These are phyloP conservation scores for Glebionis coronaria DNA, from an alignment of 129 eudicot species.

Conservation along the genomic window DNA sequence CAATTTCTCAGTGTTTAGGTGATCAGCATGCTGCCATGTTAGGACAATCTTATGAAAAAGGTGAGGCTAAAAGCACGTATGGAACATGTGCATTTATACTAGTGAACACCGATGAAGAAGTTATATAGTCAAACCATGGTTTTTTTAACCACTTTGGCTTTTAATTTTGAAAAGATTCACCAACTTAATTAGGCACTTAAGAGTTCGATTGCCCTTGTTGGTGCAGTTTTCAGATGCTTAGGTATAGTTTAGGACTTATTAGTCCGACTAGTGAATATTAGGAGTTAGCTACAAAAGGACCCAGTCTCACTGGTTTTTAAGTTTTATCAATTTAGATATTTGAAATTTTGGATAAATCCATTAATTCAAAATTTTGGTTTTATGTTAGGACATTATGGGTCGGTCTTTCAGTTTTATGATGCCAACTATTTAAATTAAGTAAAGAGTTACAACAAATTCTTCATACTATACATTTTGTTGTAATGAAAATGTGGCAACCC, in stretches of 20 bases:
- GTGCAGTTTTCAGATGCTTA: conserved; percentile 97
- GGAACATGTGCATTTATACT: conserved; percentile 97
- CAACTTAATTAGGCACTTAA: conserved; percentile 81
- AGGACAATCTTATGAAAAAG: conserved; percentile 87
- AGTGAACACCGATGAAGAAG: conserved; percentile 76
- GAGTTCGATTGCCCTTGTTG: conserved; percentile 96
- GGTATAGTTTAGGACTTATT: conserved; percentile 87
- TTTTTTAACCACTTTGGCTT: conserved; percentile 78
- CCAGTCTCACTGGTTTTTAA: too few relatives aligned
- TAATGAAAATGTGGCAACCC: too few relatives aligned
- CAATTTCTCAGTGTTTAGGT: conserved; percentile 92
- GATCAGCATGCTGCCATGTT: conserved; percentile 99
- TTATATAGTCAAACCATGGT: conserved; percentile 77
- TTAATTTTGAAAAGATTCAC: conserved; percentile 80
- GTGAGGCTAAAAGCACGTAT: conserved; percentile 96
- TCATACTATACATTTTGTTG: too few relatives aligned
- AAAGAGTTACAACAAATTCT: too few relatives aligned
- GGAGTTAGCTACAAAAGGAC: conserved; percentile 72
- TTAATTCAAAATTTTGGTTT: conserved; percentile 95
- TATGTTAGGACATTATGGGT: too few relatives aligned
- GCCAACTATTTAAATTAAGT: too few relatives aligned
- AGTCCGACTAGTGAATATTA: conserved; percentile 76
- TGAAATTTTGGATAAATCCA: too few relatives aligned
- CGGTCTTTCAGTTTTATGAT: too few relatives aligned
- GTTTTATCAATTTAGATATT: too few relatives aligned